A percentile compares a stretch with the other conserved stretches of the same genome.
phyloP scores from a whole-genome alignment of 345 rosid genomes.

The Lepidium africanum region DNA sequence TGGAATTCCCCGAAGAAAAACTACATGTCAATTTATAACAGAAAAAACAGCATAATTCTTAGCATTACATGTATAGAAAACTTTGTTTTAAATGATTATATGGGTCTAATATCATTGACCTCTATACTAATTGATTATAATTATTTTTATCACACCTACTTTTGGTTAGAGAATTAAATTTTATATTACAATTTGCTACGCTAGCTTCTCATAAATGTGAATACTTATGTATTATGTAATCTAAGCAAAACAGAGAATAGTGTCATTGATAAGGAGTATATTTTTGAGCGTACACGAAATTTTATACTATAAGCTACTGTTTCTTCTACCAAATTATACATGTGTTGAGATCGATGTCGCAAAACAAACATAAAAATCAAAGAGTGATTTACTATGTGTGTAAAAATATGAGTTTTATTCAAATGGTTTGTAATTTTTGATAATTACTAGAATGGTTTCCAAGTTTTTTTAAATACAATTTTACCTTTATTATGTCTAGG shows the following conservation, averaged over 20 bases:
- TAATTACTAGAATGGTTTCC: no score
- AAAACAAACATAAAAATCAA: not conserved
- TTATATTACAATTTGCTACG: not conserved
- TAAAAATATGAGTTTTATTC: no score
- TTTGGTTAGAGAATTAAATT: not conserved
- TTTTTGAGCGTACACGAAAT: not conserved
- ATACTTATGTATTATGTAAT: not conserved
- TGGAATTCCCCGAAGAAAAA: no score
- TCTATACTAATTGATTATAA: not conserved
- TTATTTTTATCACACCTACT: not conserved
- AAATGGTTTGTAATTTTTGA: no score
- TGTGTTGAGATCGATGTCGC: not conserved
- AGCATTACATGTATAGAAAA: no score
- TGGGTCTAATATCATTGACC: not conserved
- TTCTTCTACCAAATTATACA: not conserved
- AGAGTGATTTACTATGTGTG: no score
- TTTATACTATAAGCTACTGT: not conserved
- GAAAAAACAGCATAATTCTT: no score
- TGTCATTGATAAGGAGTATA: not conserved
- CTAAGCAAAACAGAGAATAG: not conserved
- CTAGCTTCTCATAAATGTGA: not conserved
- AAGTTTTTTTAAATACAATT: no score
- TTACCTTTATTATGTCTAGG: no score
- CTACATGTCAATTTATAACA: no score
- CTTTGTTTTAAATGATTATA: not conserved